Base-by-base conservation (phyloP, 2,329 filamentous ascomycete species). In the Lomentospora prolificans region DNA sequence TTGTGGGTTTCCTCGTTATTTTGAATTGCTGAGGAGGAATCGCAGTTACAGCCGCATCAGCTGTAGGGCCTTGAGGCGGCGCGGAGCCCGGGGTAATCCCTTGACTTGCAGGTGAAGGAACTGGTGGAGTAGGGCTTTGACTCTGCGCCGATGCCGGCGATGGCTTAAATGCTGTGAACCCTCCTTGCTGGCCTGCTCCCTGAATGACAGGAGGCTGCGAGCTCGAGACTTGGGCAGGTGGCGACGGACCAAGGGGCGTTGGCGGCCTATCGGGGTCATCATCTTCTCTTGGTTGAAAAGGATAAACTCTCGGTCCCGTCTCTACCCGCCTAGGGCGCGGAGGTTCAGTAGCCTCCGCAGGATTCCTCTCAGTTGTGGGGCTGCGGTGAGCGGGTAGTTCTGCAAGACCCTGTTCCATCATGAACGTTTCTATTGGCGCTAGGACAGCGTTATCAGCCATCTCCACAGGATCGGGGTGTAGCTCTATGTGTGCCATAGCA, bases 391-490 rank as follows among this genome's bases (percentile, higher is more conserved):
- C 64, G 2, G 72, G 68, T 25, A 77, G 58, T 64, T 80, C 72
- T 24, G 70, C 67, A 50, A 68, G 60, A 5, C 61, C 64, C 44
- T 58, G 27, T 55, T 55, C 9, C 36, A 54, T 12, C 33, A n/a
- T 3, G 55, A 44, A 41, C 55, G 55, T 22, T 58, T 72, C 67
- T 19, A 70, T 67, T 0, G 71, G 67, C 1, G 70, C 67, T 3
- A 72, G 61, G 5, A 71, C 60, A 5, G 65, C 64, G 25, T 68
- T 67, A 50, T 71, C 72, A 1, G 66, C 70, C 59, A 79, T 70
- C 61, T 79, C 76, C 3, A 76, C 68, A 0, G 75, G 72, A 0
- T 71, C 64, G 0, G 75, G 75, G 41, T 76, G 66, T 10, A 63
- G 65, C 58, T 79, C 75, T 4, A 72, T 67, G 1, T 64, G 63